These are phyloP conservation scores for Daphne laureola DNA, from an alignment of 441 rosid species.

Conservation along the genomic window DNA sequence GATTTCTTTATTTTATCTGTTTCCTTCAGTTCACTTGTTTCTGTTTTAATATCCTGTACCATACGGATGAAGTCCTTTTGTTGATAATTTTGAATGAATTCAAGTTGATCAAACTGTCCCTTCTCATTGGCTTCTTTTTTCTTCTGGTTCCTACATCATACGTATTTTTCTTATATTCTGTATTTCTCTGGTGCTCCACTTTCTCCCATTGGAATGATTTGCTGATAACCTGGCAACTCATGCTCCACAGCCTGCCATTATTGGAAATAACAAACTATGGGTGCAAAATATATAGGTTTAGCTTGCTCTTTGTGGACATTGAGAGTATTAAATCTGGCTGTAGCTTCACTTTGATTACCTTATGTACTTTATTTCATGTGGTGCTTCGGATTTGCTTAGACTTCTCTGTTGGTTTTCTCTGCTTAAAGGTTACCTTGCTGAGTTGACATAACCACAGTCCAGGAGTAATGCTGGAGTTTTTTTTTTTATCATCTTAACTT, in stretches of 20 bases:
- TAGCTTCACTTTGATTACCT: slow-evolving; percentile 25
- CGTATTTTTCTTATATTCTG: neutral
- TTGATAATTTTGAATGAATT: no score
- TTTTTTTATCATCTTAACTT: neutral
- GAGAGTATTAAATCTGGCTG: slow-evolving; percentile 14
- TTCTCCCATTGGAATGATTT: slow-evolving; percentile 17
- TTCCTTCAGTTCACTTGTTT: no score
- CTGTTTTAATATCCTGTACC: no score
- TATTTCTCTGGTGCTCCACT: slow-evolving; percentile 17
- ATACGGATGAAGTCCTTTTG: no score
- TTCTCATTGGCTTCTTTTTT: no score
- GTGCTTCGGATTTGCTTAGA: slow-evolving; percentile 13
- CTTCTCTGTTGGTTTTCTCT: neutral
- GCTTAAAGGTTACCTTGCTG: slow-evolving; percentile 15
- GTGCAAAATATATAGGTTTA: slow-evolving; percentile 1
- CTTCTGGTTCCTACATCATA: no score
- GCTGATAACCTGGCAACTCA: slow-evolving; percentile 26
- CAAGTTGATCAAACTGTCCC: no score
- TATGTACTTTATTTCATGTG: slow-evolving; percentile 3
- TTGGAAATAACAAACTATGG: slow-evolving; percentile 29
- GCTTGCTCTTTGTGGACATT: slow-evolving; percentile 10
- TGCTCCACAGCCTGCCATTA: slow-evolving; percentile 22
- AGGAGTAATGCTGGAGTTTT: neutral
- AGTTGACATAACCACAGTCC: neutral
- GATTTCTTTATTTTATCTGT: no score